Evolutionary conservation across 441 rosid genomes (phyloP), one percentile per base, ranked within the genome.

Genomic region (Populus tomentosa): DNA sequence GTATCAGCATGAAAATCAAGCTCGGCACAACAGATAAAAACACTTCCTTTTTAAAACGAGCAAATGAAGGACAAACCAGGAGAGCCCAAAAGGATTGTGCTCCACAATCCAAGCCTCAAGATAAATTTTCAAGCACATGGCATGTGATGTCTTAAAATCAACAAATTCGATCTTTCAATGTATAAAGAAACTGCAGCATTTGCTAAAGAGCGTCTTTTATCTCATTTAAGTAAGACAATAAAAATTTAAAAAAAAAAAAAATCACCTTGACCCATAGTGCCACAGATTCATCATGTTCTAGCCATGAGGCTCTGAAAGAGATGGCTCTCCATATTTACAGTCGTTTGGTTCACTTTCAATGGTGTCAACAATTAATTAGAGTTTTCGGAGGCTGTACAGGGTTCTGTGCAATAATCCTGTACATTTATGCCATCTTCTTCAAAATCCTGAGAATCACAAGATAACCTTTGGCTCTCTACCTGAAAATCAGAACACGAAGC

Each of bases 221-320:
- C 28, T 13, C 69, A 66, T 28, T 10, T 14, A 30, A 28, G 13
- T 18, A 33, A 70, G 74, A 71, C 10, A 26, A 28, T 18, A 21
- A 23, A 69, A 23, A 71, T 8, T 65, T 35, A n/a, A 70, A 61
- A 70, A 8, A 72, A 73, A 68, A 64, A 75, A 79, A 24, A 67
- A 21, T 76, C 88, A 97, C 99, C 98, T 94, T 97, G 79, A 97
- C 99, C 99, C 99, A 97, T 62, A 94, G 79, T 78, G 99, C 98
- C 82, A 90, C 86, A 72, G 98, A 85, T 83, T 90, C 95, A 83
- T 94, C 98, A 76, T 78, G 84, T 80, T 89, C 92, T 28, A 94
- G 83, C 98, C 98, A 92, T 88, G 88, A 26, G 97, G 91, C 75
- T 90, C 96, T 24, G 87, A 80, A 84, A 86, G 83, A 69, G 90